Base-by-base conservation (phyloP, 805 yeast genomes). In the Danielia reshetovae region DNA sequence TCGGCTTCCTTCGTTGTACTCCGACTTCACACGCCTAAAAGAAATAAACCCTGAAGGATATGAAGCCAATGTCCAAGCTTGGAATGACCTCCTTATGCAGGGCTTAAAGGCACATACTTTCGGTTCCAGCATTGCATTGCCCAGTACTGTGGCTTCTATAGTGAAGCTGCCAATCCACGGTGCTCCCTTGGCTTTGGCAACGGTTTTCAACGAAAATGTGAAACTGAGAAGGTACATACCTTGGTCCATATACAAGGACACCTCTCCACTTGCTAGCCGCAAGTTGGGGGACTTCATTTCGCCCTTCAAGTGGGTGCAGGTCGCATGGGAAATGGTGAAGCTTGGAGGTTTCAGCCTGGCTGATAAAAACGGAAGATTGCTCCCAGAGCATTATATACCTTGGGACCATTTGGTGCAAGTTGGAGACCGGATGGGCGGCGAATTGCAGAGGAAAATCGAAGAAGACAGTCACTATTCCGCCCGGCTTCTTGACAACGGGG, bases 41-140 rank as follows among this genome's bases (percentile, higher is more conserved):
- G 52, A 51, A 6, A 40, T 62, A 34, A 67, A 67, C 45, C 65
- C 66, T 0, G 72, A 66, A 33, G 72, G 72, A 2, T 67, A 44
- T 36, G 63, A 62, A 7, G 72, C 72, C 17, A 67, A 67, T 35
- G 40, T 65, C n/a, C 44, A 46, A 2, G 70, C 72, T 2, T 67
- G 72, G 72, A 26, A 18, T 9, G 47, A 48, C 5, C 31, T 63
- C 17, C 42, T 61, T 21, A 39, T 40, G 13, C 24, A 47, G 6
- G 36, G 43, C 18, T 36, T 46, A 13, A 27, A 19, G 12, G 11
- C 15, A 7, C 43, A 39, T 27, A 40, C 38, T 2, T 46, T 46
- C 32, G 27, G 25, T 11, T 39, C 49, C 13, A 31, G 40, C 14
- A 30, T 66, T 23, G 36, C 55, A 5, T 35, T 62, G 11, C 60